phyloP scores from a whole-genome alignment of 2,329 filamentous ascomycete genomes.

The Cadophora gregata region DNA sequence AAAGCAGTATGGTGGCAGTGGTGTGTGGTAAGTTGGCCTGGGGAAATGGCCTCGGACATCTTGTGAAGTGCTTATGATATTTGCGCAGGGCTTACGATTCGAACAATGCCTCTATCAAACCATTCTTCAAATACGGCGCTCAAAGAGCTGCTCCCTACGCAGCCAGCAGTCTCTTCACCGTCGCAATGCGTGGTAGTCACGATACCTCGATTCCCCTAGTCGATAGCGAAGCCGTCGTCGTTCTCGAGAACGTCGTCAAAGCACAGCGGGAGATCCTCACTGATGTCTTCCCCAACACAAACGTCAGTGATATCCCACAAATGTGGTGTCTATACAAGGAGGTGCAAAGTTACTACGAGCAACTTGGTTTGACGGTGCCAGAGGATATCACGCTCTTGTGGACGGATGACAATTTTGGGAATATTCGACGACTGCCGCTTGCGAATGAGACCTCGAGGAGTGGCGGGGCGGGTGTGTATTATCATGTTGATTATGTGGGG shows the following conservation, averaged over 20 bases:
- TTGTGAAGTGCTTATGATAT: not conserved
- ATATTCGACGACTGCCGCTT: constrained; percentile 66
- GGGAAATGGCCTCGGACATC: not conserved
- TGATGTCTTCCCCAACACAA: constrained; percentile 56
- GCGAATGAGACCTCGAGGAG: constrained; percentile 62
- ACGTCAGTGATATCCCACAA: constrained; percentile 60
- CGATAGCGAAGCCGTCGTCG: constrained; percentile 59
- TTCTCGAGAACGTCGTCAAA: constrained; percentile 65
- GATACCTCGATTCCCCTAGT: constrained; percentile 65
- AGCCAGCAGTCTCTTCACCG: constrained; percentile 67
- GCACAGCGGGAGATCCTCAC: constrained; percentile 64
- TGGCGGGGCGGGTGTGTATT: constrained; percentile 70
- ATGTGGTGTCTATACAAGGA: constrained; percentile 79
- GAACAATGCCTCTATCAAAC: constrained; percentile 71
- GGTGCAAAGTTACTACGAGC: constrained; percentile 70
- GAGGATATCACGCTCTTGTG: constrained; percentile 72
- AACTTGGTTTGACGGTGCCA: constrained; percentile 63
- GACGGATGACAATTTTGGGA: constrained; percentile 74
- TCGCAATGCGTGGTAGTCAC: constrained; percentile 73
- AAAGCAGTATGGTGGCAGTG: constrained; percentile 48
- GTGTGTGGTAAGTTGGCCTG: constrained; percentile 39
- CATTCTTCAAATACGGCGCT: constrained; percentile 72
- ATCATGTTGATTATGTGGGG: constrained; percentile 61
- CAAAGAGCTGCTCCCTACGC: constrained; percentile 69
- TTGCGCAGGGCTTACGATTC: constrained; percentile 69